Evolutionary conservation across 2,329 filamentous ascomycete genomes (phyloP).

Genomic region (Whalleya microplaca): DNA sequence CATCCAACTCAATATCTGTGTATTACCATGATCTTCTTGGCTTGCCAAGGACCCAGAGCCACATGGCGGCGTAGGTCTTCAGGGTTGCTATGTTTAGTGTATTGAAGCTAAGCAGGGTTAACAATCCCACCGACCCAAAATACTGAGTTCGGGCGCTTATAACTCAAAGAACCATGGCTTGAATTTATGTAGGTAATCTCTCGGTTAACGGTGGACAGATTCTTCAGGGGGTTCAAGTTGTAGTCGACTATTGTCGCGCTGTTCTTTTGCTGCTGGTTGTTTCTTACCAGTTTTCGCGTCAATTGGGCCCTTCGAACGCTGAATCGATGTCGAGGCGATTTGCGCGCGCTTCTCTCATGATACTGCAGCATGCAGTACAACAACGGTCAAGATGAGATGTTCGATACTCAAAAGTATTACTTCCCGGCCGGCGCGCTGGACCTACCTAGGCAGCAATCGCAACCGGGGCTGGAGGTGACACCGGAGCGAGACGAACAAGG

Average conservation of each 20-base stretch:
- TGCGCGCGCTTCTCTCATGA: conserved; percentile 7
- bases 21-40: no score
- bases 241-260: not conserved
- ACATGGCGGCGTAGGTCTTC: no score
- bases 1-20: no score
- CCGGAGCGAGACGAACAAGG: conserved; percentile 24
- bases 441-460: conserved; percentile 5
- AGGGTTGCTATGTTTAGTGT: no score
- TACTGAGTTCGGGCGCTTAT: not conserved
- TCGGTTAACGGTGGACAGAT: no score
- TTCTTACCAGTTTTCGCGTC: not conserved
- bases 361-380: conserved; percentile 18
- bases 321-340: not conserved
- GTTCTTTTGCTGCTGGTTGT: not conserved
- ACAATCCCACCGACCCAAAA: not conserved
- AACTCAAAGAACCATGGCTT: no score
- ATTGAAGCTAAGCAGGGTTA: not conserved
- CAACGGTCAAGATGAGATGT: conserved; percentile 16
- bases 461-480: conserved; percentile 24
- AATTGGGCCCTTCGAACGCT: not conserved
- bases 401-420: conserved; percentile 27
- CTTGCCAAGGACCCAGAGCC: no score
- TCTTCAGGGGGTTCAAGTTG: no score
- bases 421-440: conserved; percentile 18
- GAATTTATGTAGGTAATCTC: no score